Evolutionary conservation across 257 asterid genomes (phyloP), one percentile per base, ranked within the genome.

Genomic region (Scutellaria minor): DNA sequence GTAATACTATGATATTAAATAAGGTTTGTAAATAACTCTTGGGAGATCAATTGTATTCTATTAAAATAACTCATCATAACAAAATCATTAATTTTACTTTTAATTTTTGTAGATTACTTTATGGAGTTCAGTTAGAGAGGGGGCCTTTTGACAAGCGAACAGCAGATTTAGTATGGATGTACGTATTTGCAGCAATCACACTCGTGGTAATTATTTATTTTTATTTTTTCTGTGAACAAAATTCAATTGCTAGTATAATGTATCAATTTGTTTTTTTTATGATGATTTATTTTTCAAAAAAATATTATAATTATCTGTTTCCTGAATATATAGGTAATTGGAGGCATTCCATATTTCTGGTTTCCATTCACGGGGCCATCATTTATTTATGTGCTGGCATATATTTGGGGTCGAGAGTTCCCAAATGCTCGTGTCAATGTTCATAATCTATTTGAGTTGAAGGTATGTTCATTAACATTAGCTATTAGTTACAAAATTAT

Each of bases 101-200:
- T 52, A 0, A 31, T 48, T 2, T 13, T 47, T 76, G 59, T 53
- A 86, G 90, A 83, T 68, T 86, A 14, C 31, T 73, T 22, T 81
- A 86, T 73, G 88, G 88, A 64, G 83, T 82, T 74, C 72, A 75
- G 39, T 64, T 86, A 60, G 90, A 86, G 76, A 79, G 79, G 75
- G 90, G 90, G 0, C 85, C 90, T 47, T 83, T 77, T 67, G 88
- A 82, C 79, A 86, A 80, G 75, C 82, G 88, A 77, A 79, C 90
- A 5, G 88, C 86, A 51, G 88, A 86, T 58, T 75, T 77, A 42
- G 65, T 80, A 7, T 83, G 88, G 86, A 83, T 86, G 90, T 83
- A 64, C 72, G 68, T 83, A 5, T 62, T 81, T 52, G 88, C 85
- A 62, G 84, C 86, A 20, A 59, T 73, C 8, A 70, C 88, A 31